phyloP scores from a whole-genome alignment of 768 basidiomycete species.

The Boletus edulis region DNA sequence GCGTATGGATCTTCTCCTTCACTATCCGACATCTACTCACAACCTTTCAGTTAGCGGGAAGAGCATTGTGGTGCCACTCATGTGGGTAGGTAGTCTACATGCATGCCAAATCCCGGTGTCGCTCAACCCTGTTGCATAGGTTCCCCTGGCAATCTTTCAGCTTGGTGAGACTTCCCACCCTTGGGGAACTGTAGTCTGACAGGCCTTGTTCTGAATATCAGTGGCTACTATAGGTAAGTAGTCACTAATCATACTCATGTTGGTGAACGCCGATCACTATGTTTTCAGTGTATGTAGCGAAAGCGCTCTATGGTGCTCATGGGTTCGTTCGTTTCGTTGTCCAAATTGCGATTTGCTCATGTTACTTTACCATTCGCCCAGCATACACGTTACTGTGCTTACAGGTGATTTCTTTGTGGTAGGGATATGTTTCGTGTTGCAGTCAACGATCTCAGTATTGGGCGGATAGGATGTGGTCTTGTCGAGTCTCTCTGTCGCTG shows the following conservation, averaged over 20 bases:
- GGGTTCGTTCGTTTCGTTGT: slow-evolving; percentile 5
- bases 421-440: not conserved
- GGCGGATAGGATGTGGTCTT: not conserved
- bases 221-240: not conserved
- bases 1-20: not conserved
- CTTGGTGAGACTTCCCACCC: slow-evolving; percentile 1
- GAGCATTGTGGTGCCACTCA: not conserved
- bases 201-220: not conserved
- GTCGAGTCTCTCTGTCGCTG: not conserved
- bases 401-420: not conserved
- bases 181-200: not conserved
- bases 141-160: not conserved
- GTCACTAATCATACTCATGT: not conserved
- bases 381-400: too few relatives aligned
- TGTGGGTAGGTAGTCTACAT: slow-evolving; percentile 2
- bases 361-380: too few relatives aligned
- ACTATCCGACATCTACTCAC: not conserved
- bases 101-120: not conserved
- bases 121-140: not conserved
- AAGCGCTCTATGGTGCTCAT: not conserved
- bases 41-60: not conserved
- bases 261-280: not conserved
- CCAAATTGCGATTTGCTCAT: too few relatives aligned
- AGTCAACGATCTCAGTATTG: not conserved
- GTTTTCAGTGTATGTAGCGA: not conserved